A percentile compares a stretch with the other conserved stretches of the same genome.
Evolutionary conservation across 2,329 filamentous ascomycete species (phyloP).

Genomic region (Ascochyta fabae): DNA sequence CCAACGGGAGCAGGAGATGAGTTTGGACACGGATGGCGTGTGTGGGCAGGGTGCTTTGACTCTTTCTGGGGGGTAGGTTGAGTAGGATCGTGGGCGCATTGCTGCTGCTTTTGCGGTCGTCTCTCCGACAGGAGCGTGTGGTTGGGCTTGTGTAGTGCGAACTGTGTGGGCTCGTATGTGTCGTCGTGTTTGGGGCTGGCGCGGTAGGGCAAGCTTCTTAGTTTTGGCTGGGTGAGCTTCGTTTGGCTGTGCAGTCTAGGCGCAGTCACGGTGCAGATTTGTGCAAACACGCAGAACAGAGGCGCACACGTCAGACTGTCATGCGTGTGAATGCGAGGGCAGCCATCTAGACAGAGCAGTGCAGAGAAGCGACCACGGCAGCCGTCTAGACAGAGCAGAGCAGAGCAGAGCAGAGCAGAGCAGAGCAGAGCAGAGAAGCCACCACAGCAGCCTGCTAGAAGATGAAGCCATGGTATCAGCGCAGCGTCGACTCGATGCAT

Average conservation of each 20-base stretch:
- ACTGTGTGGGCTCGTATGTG: not conserved
- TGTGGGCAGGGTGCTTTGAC: not conserved
- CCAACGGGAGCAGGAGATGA: slow-evolving; percentile 8
- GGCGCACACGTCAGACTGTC: slow-evolving; percentile 6
- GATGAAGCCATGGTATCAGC: slow-evolving; percentile 2
- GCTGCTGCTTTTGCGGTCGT: not conserved
- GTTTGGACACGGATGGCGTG: not conserved
- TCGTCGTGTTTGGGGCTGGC: slow-evolving; percentile 1
- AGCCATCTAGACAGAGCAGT: not conserved
- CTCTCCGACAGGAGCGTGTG: not conserved
- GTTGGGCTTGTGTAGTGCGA: not conserved
- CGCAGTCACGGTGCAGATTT: slow-evolving; percentile 8
- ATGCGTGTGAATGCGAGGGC: not conserved
- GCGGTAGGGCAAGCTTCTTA: slow-evolving; percentile 4
- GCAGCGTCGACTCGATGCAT: not conserved
- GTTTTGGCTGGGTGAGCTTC: slow-evolving; percentile 9
- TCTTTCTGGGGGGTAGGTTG: not conserved
- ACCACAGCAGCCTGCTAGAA: not conserved
- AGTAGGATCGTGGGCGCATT: not conserved
- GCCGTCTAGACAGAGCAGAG: not conserved
- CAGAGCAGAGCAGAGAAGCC: not conserved
- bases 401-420: not conserved
- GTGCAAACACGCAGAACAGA: not conserved
- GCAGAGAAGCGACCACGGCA: not conserved
- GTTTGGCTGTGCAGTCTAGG: not conserved